Evolutionary conservation across 1,284 basidiomycete species (phyloP).

Genomic region (Trichosporon faecale): DNA sequence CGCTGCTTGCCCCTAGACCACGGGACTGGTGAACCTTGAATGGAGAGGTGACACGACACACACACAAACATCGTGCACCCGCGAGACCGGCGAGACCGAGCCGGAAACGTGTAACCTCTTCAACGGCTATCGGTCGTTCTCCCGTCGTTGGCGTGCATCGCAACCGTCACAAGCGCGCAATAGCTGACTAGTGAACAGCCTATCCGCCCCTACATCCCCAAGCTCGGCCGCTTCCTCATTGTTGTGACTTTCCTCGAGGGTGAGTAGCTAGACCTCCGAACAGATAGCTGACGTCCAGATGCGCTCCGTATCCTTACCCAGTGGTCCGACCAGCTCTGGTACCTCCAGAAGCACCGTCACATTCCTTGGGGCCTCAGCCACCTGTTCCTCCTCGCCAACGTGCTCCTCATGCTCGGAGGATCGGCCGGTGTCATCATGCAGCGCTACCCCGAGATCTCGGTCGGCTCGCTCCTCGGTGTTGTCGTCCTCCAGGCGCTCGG

Average conservation of each 20-base stretch:
- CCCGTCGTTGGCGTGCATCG: background rate
- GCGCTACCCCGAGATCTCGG: constrained; percentile 81
- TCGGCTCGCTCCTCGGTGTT: constrained; percentile 82
- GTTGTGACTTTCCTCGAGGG: constrained; percentile 97
- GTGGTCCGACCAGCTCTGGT: constrained; percentile 96
- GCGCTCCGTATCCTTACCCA: constrained; percentile 89
- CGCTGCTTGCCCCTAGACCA: constrained; percentile 26
- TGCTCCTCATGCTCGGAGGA: constrained; percentile 85
- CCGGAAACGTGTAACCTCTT: background rate
- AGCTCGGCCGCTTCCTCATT: constrained; percentile 93
- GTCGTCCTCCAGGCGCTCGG: constrained; percentile 93
- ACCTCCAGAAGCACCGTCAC: constrained; percentile 87
- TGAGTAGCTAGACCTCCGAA: constrained; percentile 22
- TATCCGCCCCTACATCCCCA: constrained; percentile 88
- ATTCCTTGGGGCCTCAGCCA: constrained; percentile 96
- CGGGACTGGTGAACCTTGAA: constrained; percentile 1
- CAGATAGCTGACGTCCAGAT: constrained; percentile 50
- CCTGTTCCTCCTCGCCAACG: constrained; percentile 85
- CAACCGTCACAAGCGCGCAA: background rate
- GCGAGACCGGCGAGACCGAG: background rate
- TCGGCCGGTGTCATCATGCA: constrained; percentile 87
- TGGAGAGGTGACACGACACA: constrained; percentile 5
- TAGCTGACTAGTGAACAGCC: constrained; percentile 54
- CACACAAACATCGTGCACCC: background rate
- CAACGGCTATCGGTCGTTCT: background rate